Evolutionary conservation across 192 early-diverging fungal genomes (phyloP).

Genomic region (Backusella westeae): DNA sequence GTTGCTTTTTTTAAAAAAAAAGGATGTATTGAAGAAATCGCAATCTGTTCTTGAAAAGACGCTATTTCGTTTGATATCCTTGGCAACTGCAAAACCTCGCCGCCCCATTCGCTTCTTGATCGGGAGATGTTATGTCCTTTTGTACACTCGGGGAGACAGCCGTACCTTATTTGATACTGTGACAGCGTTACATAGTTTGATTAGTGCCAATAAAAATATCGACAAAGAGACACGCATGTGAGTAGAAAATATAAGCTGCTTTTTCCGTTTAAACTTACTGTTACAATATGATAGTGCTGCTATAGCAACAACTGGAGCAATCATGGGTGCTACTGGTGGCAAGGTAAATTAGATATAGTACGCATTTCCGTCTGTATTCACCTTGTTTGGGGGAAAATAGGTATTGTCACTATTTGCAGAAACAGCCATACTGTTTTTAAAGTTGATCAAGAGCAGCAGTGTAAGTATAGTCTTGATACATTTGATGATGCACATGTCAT

Average conservation of each 20-base stretch:
- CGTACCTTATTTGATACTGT: constrained; percentile 79
- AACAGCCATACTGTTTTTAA: constrained; percentile 57
- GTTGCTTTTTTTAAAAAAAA: background rate
- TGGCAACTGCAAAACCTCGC: constrained; percentile 58
- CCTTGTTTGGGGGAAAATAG: constrained; percentile 21
- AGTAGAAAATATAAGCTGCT: constrained; percentile 15
- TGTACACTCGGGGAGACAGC: constrained; percentile 77
- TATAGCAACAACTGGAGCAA: constrained; percentile 68
- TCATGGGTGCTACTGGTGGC: constrained; percentile 74
- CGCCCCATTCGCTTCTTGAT: constrained; percentile 71
- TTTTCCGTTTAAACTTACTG: constrained; percentile 5
- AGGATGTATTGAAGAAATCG: constrained; percentile 57
- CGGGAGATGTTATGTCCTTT: constrained; percentile 60
- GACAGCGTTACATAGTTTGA: constrained; percentile 55
- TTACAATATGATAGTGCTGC: constrained; percentile 53
- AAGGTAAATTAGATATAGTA: constrained; percentile 46
- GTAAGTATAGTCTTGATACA: constrained; percentile 41
- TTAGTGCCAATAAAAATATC: constrained; percentile 56
- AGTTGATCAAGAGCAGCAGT: constrained; percentile 64
- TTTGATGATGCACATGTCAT: background rate
- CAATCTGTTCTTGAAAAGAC: constrained; percentile 76
- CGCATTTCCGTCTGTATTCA: background rate
- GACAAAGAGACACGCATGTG: constrained; percentile 68
- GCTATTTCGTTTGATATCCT: constrained; percentile 67
- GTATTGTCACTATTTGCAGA: constrained; percentile 70